phyloP scores from a whole-genome alignment of 2,329 filamentous ascomycete genomes.

The Exophiala xenobiotica region DNA sequence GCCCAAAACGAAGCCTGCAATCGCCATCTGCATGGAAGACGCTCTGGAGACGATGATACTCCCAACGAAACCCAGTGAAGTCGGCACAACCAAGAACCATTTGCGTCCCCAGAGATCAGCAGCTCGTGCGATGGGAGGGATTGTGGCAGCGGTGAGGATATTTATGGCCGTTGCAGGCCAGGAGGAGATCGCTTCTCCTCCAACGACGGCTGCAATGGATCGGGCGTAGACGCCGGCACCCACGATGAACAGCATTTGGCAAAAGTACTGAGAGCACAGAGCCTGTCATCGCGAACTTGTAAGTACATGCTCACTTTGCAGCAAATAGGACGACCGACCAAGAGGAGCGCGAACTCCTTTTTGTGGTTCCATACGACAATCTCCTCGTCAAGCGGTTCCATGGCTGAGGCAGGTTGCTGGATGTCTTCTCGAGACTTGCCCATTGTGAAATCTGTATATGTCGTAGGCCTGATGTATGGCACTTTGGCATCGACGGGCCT shows the following conservation, averaged over 20 bases:
- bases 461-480: background rate
- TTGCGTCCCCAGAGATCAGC: slow-evolving; percentile 25
- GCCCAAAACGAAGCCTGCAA: slow-evolving; percentile 4
- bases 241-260: slow-evolving; percentile 12
- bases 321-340: background rate
- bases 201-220: slow-evolving; percentile 11
- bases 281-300: slow-evolving; percentile 6
- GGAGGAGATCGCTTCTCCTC: background rate
- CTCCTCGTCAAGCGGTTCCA: slow-evolving; percentile 1
- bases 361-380: background rate
- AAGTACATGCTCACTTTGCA: background rate
- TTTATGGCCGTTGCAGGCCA: background rate
- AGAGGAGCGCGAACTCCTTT: background rate
- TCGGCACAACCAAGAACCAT: slow-evolving; percentile 14
- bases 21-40: slow-evolving; percentile 4
- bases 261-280: slow-evolving; percentile 6
- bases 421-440: background rate
- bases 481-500: background rate
- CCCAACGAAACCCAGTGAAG: slow-evolving; percentile 10
- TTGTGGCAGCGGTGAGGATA: slow-evolving; percentile 5
- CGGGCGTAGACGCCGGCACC: slow-evolving; percentile 6
- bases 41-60: slow-evolving; percentile 9
- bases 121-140: slow-evolving; percentile 10
- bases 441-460: background rate
- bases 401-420: background rate